Base-by-base conservation (phyloP, 495 filamentous ascomycete genomes). In the Aspergillus steynii region DNA sequence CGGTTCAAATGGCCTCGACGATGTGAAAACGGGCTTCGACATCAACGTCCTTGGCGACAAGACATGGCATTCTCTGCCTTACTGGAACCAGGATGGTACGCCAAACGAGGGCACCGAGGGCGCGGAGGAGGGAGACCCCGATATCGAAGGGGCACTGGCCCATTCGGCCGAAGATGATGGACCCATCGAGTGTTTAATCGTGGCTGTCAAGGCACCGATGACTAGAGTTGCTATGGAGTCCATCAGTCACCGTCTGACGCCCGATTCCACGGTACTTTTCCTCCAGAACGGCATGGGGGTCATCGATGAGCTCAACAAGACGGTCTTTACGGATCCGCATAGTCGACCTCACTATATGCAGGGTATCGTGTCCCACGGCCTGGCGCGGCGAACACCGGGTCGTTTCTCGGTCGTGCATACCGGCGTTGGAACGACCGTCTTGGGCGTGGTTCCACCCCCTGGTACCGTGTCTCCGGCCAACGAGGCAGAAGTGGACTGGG, bases 271-370 rank as follows among this genome's bases (percentile, higher is more conserved):
- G 0, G 82, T 99, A 32, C 81, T 89, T 46, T 84, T 99, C 27
- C 67, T 96, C 4, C 90, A 96, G 55, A 90, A 94, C 52, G 93
- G 92, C 4, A 84, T 98, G 77, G 94, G 93, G 2, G 71, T 88
- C 3, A 74, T 92, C 29, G 91, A 97, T n/a, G 79, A 82, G 42
- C 74, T 97, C 25, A 90, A 90, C 62, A 64, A 81, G 9, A 58
- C 75, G 2, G 65, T 94, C 12, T 99, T 96, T 66, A 81, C 84
- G 0, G 80, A 92, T 65, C 80, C 83, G 2, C 60, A 65, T 4
- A 73, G 65, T 0, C 83, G 92, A 27, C 95, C 95, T 2, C 80
- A 84, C 48, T 97, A 93, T 64, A 79, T 97, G 49, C 71, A 90
- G 12, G 91, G 88, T 2, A 84, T 94, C 54, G 78, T 89, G 58